These are phyloP conservation scores for Albizia julibrissin DNA, from an alignment of 306 rosid genomes.

Conservation along the genomic window DNA sequence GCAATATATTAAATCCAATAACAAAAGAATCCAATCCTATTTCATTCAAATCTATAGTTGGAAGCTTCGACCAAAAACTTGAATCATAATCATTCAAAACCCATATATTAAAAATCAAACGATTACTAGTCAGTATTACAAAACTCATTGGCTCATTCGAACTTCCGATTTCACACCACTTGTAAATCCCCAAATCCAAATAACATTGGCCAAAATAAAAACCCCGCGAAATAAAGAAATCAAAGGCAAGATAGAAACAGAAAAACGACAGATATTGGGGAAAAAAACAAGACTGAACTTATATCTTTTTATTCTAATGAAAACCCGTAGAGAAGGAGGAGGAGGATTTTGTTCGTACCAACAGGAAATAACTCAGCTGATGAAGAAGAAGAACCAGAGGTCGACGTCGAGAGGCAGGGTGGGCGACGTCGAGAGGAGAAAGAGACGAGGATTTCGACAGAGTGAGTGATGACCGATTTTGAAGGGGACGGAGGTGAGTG, in stretches of 20 bases:
- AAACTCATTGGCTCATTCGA: background rate
- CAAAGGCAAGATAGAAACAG: background rate
- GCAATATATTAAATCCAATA: background rate
- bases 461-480: background rate
- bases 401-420: background rate
- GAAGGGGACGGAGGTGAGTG: too few species aligned
- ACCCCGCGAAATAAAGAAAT: background rate
- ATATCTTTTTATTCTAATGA: background rate
- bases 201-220: background rate
- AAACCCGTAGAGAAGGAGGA: background rate
- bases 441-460: background rate
- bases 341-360: background rate
- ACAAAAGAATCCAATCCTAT: background rate
- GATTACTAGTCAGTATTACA: background rate
- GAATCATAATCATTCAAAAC: background rate
- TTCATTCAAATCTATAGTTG: background rate
- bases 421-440: background rate
- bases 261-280: background rate
- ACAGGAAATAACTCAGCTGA: background rate
- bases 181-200: background rate
- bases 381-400: background rate
- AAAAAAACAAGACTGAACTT: background rate
- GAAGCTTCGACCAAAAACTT: background rate
- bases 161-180: background rate
- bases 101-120: background rate